Evolutionary conservation across 2,329 filamentous ascomycete genomes (phyloP), one percentile per base, ranked within the genome.

Genomic region (Claviceps maximensis): DNA sequence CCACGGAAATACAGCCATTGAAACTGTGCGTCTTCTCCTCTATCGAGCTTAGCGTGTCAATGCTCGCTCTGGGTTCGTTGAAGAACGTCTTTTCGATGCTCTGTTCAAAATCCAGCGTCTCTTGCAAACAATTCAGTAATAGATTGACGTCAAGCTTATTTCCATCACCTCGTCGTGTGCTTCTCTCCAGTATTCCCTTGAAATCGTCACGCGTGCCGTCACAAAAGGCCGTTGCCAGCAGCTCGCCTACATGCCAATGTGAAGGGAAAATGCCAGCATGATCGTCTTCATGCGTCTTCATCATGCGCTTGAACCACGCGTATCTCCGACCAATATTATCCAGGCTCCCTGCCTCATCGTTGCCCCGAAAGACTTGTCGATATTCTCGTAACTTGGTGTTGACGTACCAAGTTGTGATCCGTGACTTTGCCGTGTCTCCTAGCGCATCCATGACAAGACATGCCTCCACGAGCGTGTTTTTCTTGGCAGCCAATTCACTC

Each of bases 321-420:
- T 97, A 98, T 58, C 93, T 77, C 56, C 93, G 79, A 5, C 90
- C 89, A 56, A 98, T 98, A 62, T 98, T 98, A 74, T 98, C 93
- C 64, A 98, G 71, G 56, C 85, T 95, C 7, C 91, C 93, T 5
- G 93, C 93, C 72, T 98, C 93, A 65, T 98, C 93, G 62, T 93
- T 97, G 40, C 91, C 91, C 42, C 90, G 80, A 69, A 98, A 98
- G 0, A 98, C 88, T 63, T 95, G 89, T 51, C 93, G 80, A 65
- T 98, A 98, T 71, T 98, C 93, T 49, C 93, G 81, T 59, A 98
- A 74, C 71, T 96, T 88, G 2, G 93, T 96, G 65, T 98, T 98
- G 71, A 95, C 89, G 67, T 98, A 98, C 93, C 93, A 98, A 12
- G 87, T 93, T 63, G 95, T 79, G 41, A 98, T 73, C 47, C 93